phyloP scores from a whole-genome alignment of 108 stramenopile species.

The Cyclostephanos invisitatus region DNA sequence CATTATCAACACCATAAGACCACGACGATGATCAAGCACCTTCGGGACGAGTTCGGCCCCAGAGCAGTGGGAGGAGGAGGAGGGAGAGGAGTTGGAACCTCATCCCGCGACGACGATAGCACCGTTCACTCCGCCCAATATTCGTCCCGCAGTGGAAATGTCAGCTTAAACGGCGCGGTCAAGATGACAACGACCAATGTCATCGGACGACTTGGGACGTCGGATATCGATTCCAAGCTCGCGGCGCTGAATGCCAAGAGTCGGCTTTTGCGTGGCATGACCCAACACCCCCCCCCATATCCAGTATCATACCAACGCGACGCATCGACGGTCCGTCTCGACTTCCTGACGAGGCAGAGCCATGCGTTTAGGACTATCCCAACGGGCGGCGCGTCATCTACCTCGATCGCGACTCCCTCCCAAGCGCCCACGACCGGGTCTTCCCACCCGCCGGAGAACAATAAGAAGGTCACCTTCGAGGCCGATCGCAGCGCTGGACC shows the following conservation, averaged over 20 bases:
- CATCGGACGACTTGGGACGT: neutral
- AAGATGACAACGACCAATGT: neutral
- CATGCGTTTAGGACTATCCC: neutral
- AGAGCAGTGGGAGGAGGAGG: too few species aligned
- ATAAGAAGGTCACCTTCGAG: conserved; percentile 10
- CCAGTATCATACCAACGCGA: neutral
- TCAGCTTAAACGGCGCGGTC: too few species aligned
- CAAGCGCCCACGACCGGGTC: neutral
- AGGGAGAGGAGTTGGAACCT: too few species aligned
- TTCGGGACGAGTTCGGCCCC: too few species aligned
- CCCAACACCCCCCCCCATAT: neutral
- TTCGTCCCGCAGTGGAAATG: too few species aligned
- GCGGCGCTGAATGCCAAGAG: conserved; percentile 19
- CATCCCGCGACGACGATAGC: too few species aligned
- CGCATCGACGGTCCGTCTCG: neutral
- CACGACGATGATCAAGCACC: too few species aligned
- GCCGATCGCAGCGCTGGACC: neutral
- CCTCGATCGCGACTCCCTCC: neutral
- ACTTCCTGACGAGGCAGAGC: conserved; percentile 17
- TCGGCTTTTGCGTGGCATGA: neutral
- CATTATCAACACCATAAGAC: too few species aligned
- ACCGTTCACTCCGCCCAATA: too few species aligned
- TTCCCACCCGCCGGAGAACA: neutral
- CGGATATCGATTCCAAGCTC: conserved; percentile 9
- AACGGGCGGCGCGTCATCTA: neutral